Base-by-base conservation (phyloP, 495 filamentous ascomycete species). In the Rusavskia elegans region DNA sequence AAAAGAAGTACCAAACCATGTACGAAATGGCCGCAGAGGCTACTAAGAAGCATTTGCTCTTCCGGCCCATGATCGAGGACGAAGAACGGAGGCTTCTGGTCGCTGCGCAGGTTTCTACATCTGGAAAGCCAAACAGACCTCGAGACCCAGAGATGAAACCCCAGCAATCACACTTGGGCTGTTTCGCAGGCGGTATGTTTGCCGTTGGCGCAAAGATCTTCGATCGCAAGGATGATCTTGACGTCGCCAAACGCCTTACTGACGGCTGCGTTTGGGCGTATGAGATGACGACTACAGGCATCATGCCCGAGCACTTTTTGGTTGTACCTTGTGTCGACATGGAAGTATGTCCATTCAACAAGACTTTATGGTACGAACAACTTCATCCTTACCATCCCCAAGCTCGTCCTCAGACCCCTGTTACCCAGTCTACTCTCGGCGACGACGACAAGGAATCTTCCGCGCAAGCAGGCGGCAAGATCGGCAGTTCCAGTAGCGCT, bases 231-330 rank as follows among this genome's bases (percentile, higher is more conserved):
- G 74, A 74, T 20, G 90, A 98, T 63, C 69, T 97, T 42, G 81
- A 92, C 39, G 77, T 94, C 44, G 92, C 84, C 7, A 72, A 74
- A 55, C 84, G 84, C 61, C 76, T 98, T 13, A 85, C 90, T 0
- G 89, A 94, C 53, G 93, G 90, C 20, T 98, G 92, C 62, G 84
- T 92, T 2, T 97, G 88, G 90, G 84, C 88, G 2, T 97, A 97
- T 62, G 80, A 87, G 57, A 73, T 75, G 17, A 88, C 85, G 13
- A 71, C 77, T 1, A 84, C 82, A 0, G 93, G 90, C 4, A 86
- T 98, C 57, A 95, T 95, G 89, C 89, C 92, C 1, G 92, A 98
- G 64, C 64, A 64, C 6, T 83, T 87, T 51, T 61, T 62, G 5
- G 65, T 83, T 0, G 57, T 89, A 23, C 76, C 80, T 2, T 98